phyloP scores from a whole-genome alignment of 2,329 filamentous ascomycete genomes.

The Acrocalymma vagum region DNA sequence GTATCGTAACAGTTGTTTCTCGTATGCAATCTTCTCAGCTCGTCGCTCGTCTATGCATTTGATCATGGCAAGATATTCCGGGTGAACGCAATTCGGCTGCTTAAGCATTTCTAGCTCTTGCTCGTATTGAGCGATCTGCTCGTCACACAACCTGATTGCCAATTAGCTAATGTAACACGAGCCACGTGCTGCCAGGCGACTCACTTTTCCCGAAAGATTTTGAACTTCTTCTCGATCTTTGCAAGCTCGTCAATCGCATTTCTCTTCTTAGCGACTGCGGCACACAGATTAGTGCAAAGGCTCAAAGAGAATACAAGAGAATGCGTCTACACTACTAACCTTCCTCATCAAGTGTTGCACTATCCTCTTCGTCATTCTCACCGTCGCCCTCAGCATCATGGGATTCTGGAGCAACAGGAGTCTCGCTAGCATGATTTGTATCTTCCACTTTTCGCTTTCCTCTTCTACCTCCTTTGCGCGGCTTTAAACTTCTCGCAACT shows the following conservation, averaged over 20 bases:
- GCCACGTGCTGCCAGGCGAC: slow-evolving; percentile 29
- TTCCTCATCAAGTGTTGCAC: slow-evolving; percentile 47
- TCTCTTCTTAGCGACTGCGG: slow-evolving; percentile 77
- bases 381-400: slow-evolving; percentile 61
- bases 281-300: slow-evolving; percentile 1
- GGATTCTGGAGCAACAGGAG: slow-evolving; percentile 70
- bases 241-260: slow-evolving; percentile 81
- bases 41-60: slow-evolving; percentile 84
- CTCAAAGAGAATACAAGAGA: too few relatives aligned
- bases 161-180: slow-evolving; percentile 26
- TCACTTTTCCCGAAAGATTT: slow-evolving; percentile 81
- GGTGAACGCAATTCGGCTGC: slow-evolving; percentile 73
- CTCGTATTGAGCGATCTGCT: slow-evolving; percentile 83
- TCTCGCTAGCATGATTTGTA: slow-evolving; percentile 39
- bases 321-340: slow-evolving; percentile 23
- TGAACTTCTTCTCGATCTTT: slow-evolving; percentile 87
- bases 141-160: slow-evolving; percentile 80
- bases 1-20: slow-evolving; percentile 76
- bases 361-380: slow-evolving; percentile 55
- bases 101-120: slow-evolving; percentile 68
- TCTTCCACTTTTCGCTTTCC: slow-evolving; percentile 63
- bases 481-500: slow-evolving; percentile 46
- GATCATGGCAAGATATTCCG: slow-evolving; percentile 90
- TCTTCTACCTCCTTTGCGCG: slow-evolving; percentile 50
- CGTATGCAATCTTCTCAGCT: slow-evolving; percentile 80